Base-by-base conservation (phyloP, 208 protist genomes). In the Endotrypanum monterogeii region DNA sequence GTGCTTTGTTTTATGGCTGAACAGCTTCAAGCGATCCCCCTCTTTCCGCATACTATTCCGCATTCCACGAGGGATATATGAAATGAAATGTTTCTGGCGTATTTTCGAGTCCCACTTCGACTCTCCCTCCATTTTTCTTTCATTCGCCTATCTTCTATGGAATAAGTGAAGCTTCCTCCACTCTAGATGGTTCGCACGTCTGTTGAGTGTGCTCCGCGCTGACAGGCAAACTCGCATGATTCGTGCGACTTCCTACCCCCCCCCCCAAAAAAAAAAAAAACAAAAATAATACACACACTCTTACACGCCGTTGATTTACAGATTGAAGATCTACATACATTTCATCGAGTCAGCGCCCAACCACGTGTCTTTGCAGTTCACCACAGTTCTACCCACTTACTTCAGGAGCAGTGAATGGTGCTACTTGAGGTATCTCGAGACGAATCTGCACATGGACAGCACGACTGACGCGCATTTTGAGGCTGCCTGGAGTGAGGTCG, bases 401-500 rank as follows among this genome's bases (percentile, higher is more conserved):
- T 39, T n/a, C 5, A 48, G 37, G 37, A 39, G 0, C 60, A 48
- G 60, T 32, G 18, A 30, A 6, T 18, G 37, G 60, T 46, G 14
- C 60, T n/a, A 37, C 37, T 39, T 11, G 60, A 48, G 60, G 32
- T 65, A 48, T 9, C 37, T 1, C n/a, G 60, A 6, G 37, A 30
- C 8, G 60, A n/a, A 9, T 23, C 1, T 1, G 37, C 12, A 20
- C 37, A 79, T 81, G 76, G 63, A 81, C 71, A 52, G 51, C 67
- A 81, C 79, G 8, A 73, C 67, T 12, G 67, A 73, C n/a, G 68
- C 76, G 35, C 76, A 77, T 57, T 76, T 87, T 32, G 87, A 88
- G 50, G 66, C 63, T 2, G 80, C 85, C 41, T 91, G 90, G 87
- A 55, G 73, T n/a, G 84, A 89, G 54, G 71, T 90, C 5, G 87